Evolutionary conservation across 257 asterid species (phyloP).

Genomic region (Solanum bulbocastanum): DNA sequence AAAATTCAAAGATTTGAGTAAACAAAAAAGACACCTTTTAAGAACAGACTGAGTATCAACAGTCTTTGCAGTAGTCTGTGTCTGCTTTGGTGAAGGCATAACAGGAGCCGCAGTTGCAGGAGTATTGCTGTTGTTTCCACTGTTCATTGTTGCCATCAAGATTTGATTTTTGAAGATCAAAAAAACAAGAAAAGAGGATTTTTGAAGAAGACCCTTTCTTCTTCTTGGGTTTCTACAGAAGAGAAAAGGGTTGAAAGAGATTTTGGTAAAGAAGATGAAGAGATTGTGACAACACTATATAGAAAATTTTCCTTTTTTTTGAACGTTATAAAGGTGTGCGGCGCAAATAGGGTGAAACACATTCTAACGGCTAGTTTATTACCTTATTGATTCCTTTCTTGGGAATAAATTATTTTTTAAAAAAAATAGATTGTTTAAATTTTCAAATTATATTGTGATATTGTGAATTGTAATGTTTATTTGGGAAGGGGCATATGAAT

Average conservation of each 20-base stretch:
- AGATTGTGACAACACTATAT: not conserved
- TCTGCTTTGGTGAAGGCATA: conserved; percentile 16
- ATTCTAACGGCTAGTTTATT: conserved; percentile 10
- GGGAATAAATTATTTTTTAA: not conserved
- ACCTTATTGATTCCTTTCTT: not conserved
- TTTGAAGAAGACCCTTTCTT: not conserved
- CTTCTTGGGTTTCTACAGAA: not conserved
- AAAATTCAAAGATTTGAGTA: not conserved
- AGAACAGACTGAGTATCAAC: conserved; percentile 24
- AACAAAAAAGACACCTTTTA: conserved; percentile 10
- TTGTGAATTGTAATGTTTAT: not conserved
- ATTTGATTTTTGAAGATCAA: not conserved
- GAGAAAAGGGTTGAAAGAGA: not conserved
- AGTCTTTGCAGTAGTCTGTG: conserved; percentile 17
- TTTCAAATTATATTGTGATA: not conserved
- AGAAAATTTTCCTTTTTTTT: not conserved
- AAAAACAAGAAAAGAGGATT: not conserved
- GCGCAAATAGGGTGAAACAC: not conserved
- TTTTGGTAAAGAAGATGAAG: not conserved
- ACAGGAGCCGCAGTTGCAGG: conserved; percentile 11
- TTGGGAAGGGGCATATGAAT: not conserved
- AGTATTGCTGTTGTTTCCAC: conserved; percentile 41
- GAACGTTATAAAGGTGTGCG: conserved; percentile 4
- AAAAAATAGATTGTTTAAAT: not conserved
- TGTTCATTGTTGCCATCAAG: conserved; percentile 47